phyloP scores from a whole-genome alignment of 164 flowering plant species.

The Euptelea pleiosperma region DNA sequence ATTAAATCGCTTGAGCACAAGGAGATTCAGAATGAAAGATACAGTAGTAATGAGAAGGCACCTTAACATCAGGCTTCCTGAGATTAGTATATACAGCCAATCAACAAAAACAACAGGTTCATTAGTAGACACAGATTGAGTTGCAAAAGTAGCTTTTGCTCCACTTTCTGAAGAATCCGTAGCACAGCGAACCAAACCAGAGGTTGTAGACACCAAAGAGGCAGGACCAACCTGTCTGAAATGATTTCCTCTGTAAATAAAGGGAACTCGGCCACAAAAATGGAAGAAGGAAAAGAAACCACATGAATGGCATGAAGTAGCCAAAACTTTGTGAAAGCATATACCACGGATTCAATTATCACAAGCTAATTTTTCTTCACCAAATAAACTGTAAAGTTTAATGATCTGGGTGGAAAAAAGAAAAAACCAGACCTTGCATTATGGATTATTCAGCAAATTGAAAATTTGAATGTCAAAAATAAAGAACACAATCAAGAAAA shows the following conservation, averaged over 20 bases:
- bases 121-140: constrained; percentile 39
- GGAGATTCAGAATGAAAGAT: neutral
- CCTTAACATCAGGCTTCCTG: too few relatives aligned
- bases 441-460: too few relatives aligned
- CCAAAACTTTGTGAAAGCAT: neutral
- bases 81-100: constrained; percentile 77
- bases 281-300: neutral
- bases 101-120: constrained; percentile 91
- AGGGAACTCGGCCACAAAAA: too few relatives aligned
- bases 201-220: too few relatives aligned
- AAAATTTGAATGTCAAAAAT: too few relatives aligned
- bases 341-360: neutral
- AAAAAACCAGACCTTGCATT: too few relatives aligned
- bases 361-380: neutral
- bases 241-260: constrained; percentile 48
- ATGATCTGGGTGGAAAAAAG: neutral
- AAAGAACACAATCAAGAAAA: too few relatives aligned
- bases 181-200: constrained; percentile 17
- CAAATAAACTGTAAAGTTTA: neutral
- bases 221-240: constrained; percentile 15
- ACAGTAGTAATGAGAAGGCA: neutral
- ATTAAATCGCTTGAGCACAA: neutral
- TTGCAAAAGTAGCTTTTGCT: constrained; percentile 34
- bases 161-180: constrained; percentile 42
- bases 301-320: neutral